Conservation (phyloP, 768 basidiomycete genomes). For the Agaricus blazei region DNA sequence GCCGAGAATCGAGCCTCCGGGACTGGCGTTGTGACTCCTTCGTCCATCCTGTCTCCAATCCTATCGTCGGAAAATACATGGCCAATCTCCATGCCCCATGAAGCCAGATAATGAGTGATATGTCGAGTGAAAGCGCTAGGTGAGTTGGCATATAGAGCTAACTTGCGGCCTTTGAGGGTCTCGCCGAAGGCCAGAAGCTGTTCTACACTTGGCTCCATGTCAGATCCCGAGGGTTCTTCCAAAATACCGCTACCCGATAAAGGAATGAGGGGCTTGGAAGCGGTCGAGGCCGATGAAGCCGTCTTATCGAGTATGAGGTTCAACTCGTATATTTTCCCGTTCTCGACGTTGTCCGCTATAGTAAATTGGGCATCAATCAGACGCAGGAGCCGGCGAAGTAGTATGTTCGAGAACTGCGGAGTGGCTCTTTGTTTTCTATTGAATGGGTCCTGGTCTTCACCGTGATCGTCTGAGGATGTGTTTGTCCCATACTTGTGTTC, state of each 20-base stretch:
- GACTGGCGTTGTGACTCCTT: neutral
- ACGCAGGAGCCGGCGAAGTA: conserved; percentile 56
- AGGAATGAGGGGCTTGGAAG: neutral
- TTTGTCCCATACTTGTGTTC: conserved; percentile 38
- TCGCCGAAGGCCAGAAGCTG: conserved; percentile 80
- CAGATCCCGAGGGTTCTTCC: conserved; percentile 44
- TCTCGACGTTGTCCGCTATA: conserved; percentile 27
- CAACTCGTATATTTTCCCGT: conserved; percentile 62
- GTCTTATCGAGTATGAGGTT: conserved; percentile 60
- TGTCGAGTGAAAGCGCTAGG: conserved; percentile 88
- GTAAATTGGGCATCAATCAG: conserved; percentile 41
- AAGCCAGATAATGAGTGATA: conserved; percentile 86
- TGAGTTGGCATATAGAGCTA: conserved; percentile 80
- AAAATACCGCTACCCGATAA: conserved; percentile 18
- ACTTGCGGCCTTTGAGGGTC: conserved; percentile 76
- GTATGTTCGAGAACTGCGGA: conserved; percentile 38
- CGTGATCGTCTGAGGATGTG: conserved; percentile 12
- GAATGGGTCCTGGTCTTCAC: conserved; percentile 12
- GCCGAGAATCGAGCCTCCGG: conserved; percentile 6
- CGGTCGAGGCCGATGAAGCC: conserved; percentile 31
- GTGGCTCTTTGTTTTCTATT: conserved; percentile 32
- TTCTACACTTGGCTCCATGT: conserved; percentile 74
- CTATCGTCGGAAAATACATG: conserved; percentile 63
- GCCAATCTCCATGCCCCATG: conserved; percentile 93
- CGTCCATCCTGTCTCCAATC: neutral